These are phyloP conservation scores for Penicillium psychrosexuale DNA, from an alignment of 2,329 filamentous ascomycete species.

Conservation along the genomic window DNA sequence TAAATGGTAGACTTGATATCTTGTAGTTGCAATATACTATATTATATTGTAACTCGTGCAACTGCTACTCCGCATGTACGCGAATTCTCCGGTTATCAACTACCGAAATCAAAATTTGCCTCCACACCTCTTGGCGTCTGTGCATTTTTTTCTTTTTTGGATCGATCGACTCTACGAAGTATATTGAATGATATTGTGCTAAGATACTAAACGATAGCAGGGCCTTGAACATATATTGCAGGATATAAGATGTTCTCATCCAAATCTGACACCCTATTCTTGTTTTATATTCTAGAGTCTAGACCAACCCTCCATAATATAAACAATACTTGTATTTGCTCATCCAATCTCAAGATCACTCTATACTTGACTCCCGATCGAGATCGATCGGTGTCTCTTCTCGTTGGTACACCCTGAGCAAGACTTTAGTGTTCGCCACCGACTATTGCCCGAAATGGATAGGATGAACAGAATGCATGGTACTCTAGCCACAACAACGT, in stretches of 20 bases:
- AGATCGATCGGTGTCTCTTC: background rate
- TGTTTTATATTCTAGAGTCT: too few relatives aligned
- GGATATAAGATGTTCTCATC: background rate
- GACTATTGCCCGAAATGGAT: background rate
- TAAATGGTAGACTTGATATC: background rate
- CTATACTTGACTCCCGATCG: background rate
- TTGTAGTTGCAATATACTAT: background rate
- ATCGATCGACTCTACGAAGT: background rate
- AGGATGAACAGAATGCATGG: background rate
- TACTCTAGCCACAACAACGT: background rate
- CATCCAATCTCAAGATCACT: background rate
- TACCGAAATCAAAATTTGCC: conserved; percentile 10
- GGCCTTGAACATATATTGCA: background rate
- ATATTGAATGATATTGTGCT: background rate
- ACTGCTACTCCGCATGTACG: background rate
- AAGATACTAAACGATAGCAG: background rate
- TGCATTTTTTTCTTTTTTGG: background rate
- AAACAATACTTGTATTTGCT: background rate
- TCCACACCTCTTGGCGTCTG: background rate
- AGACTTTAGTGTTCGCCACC: background rate
- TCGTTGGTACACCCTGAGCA: background rate
- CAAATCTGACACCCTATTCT: background rate
- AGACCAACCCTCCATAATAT: background rate
- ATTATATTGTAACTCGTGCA: background rate
- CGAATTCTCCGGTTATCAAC: conserved; percentile 2